phyloP scores from a whole-genome alignment of 192 early-diverging fungal genomes.

The Borealophlyctis nickersoniae region DNA sequence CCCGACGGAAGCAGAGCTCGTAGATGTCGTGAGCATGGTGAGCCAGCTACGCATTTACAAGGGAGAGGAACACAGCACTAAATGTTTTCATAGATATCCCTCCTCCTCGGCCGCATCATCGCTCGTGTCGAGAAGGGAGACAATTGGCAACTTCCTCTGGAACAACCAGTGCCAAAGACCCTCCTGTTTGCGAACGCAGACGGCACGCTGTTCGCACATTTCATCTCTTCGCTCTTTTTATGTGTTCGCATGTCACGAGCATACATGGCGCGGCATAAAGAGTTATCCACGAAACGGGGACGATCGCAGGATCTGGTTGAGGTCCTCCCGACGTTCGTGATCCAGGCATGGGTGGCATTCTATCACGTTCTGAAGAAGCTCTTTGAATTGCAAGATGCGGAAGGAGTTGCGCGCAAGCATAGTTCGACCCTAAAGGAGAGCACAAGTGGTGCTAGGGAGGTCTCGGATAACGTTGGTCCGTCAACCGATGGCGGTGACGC shows the following conservation, averaged over 20 bases:
- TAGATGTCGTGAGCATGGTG: too few relatives aligned
- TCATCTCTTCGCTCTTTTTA: not conserved
- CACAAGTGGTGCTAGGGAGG: too few relatives aligned
- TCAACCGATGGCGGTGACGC: too few relatives aligned
- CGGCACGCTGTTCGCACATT: constrained; percentile 7
- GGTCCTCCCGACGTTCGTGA: too few relatives aligned
- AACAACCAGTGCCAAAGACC: not conserved
- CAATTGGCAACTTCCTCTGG: not conserved
- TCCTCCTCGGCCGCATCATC: not conserved
- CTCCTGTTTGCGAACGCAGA: not conserved
- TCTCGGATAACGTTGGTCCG: too few relatives aligned
- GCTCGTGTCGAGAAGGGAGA: too few relatives aligned
- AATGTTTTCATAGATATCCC: constrained; percentile 1
- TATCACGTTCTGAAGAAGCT: not conserved
- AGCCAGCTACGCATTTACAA: too few relatives aligned
- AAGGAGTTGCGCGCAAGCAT: not conserved
- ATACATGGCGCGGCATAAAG: constrained; percentile 8
- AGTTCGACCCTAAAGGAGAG: too few relatives aligned
- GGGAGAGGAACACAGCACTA: too few relatives aligned
- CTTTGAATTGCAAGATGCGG: not conserved
- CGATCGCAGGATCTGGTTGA: too few relatives aligned
- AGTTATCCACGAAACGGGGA: too few relatives aligned
- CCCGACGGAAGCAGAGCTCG: too few relatives aligned
- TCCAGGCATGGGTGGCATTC: not conserved
- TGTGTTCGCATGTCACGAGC: constrained; percentile 7